Percentiles rank a stretch among this genome's conserved stretches.
Evolutionary conservation across 2,329 filamentous ascomycete species (phyloP).

Genomic region (Ophiognomonia clavigignenti-juglandacearum): DNA sequence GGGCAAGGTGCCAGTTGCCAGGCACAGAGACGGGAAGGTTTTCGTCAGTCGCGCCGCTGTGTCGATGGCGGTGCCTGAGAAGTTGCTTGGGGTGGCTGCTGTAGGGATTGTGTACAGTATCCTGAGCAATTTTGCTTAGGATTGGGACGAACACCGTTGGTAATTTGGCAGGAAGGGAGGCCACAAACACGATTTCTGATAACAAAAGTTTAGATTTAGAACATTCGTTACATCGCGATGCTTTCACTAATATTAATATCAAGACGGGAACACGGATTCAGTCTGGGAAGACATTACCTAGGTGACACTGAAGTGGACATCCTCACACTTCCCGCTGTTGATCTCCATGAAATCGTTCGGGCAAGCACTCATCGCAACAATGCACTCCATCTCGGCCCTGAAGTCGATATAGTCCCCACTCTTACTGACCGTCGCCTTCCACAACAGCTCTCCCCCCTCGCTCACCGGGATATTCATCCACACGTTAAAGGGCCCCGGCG

Average conservation of each 20-base stretch:
- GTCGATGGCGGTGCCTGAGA: not conserved
- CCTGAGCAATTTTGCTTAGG: too few species aligned
- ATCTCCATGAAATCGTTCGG: not conserved
- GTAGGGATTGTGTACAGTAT: too few species aligned
- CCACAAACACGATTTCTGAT: too few species aligned
- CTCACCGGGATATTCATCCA: not conserved
- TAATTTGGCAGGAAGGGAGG: too few species aligned
- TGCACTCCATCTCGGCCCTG: not conserved
- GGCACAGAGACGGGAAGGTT: not conserved
- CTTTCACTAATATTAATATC: too few species aligned
- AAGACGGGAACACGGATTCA: too few species aligned
- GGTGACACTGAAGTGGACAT: not conserved
- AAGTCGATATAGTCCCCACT: not conserved
- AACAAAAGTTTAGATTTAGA: too few species aligned
- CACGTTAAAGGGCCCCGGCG: not conserved
- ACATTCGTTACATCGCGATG: too few species aligned
- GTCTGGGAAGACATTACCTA: not conserved
- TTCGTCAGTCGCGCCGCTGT: too few species aligned
- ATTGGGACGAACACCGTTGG: too few species aligned
- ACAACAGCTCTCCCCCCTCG: not conserved
- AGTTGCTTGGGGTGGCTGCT: too few species aligned
- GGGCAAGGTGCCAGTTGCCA: slow-evolving; percentile 31
- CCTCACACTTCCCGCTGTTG: not conserved
- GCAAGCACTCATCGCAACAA: not conserved
- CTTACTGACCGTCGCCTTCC: not conserved